Base-by-base conservation (phyloP, 1,284 basidiomycete genomes). In the Naganishia sp. region DNA sequence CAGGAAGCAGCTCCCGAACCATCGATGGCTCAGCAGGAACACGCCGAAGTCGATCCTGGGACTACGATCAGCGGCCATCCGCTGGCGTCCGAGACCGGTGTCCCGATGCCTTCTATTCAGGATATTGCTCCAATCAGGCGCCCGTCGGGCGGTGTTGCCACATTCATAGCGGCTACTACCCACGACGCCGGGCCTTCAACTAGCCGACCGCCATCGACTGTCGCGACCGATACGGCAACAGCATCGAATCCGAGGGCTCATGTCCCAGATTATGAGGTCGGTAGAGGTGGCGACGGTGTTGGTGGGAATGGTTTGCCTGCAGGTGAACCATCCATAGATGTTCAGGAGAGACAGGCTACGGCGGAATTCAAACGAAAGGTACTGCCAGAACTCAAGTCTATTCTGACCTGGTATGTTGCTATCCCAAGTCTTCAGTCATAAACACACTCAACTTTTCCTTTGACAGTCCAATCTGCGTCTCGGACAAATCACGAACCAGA, bases 401-500 rank as follows among this genome's bases (percentile, higher is more conserved):
- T 75, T 15, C 56, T 76, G 23, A 70, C 52, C 43, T 69, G 70
- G 65, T 72, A 68, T 70, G 72, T 58, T 50, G 56, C 64, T n/a
- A 13, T 45, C 25, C 25, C 52, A 13, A 13, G 21, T 43, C 6
- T 9, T 9, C 15, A 28, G 28, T 28, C 28, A 28, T 28, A 2
- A 28, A 28, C 28, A 28, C 5, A 28, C 28, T 28, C 28, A 28
- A 28, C 32, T 49, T 13, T 51, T 15, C 42, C 7, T 28, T 28
- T 28, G 28, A 28, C 64, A 47, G 60, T 46, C 51, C 43, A 11
- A 49, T 25, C 60, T 77, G 85, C 71, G 79, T 82, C 0, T 74
- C 80, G 55, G 85, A 85, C 65, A 32, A 73, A 76, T 0, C 73
- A 76, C 18, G 69, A 72, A 6, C 49, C 51, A 32, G 68, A 67